These are phyloP conservation scores for Aspergillus calidoustus DNA, from an alignment of 2,329 filamentous ascomycete species.

Conservation along the genomic window DNA sequence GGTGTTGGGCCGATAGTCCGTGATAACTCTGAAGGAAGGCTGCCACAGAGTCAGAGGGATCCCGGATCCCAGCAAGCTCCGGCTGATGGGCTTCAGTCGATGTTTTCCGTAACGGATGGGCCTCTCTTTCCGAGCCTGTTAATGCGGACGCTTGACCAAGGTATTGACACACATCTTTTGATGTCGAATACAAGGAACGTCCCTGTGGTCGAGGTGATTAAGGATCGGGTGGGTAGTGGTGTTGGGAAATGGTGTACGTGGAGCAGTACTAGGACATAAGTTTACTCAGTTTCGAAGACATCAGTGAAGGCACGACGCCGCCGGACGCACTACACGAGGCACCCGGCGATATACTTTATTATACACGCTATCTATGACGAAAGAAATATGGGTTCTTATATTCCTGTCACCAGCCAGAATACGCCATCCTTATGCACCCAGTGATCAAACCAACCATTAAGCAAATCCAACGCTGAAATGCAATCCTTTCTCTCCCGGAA, in stretches of 20 bases:
- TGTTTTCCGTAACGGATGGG: slow-evolving; percentile 28
- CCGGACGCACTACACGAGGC: background rate
- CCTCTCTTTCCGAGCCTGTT: slow-evolving; percentile 36
- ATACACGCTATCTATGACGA: slow-evolving; percentile 19
- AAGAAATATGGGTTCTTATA: slow-evolving; percentile 5
- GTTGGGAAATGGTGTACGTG: slow-evolving; percentile 45
- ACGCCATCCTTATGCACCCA: slow-evolving; percentile 28
- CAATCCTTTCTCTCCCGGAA: slow-evolving; percentile 23
- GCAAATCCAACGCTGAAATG: slow-evolving; percentile 34
- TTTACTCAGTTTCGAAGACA: background rate
- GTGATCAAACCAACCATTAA: slow-evolving; percentile 13
- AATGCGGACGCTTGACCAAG: slow-evolving; percentile 43
- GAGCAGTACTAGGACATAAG: slow-evolving; percentile 12
- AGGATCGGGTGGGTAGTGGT: slow-evolving; percentile 42
- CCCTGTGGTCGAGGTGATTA: slow-evolving; percentile 44
- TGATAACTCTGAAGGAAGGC: background rate
- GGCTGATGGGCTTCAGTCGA: slow-evolving; percentile 32
- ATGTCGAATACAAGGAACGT: slow-evolving; percentile 34
- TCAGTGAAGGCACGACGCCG: background rate
- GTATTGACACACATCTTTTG: slow-evolving; percentile 46
- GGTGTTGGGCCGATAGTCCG: slow-evolving; percentile 29
- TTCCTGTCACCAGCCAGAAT: slow-evolving; percentile 7
- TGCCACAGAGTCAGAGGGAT: background rate
- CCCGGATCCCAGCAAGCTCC: background rate
- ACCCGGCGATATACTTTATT: slow-evolving; percentile 4